Conservation (phyloP, 1,284 basidiomycete species). For the Gymnopus androsaceus region DNA sequence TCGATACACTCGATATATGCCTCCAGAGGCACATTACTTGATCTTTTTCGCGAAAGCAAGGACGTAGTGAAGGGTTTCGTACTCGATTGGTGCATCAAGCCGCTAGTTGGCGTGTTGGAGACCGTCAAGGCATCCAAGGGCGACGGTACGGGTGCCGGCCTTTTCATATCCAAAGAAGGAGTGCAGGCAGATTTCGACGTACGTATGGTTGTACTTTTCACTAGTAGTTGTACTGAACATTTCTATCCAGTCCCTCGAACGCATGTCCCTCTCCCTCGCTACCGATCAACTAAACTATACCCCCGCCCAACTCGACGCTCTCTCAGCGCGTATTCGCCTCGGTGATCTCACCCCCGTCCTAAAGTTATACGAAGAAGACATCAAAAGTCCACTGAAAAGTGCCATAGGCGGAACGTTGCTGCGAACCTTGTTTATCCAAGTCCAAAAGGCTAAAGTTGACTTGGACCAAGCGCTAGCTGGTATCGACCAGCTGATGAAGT, state of each 20-base stretch:
- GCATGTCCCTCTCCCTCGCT: constrained; percentile 89
- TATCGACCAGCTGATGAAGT: constrained; percentile 91
- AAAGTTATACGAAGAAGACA: constrained; percentile 89
- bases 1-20: constrained; percentile 47
- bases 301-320: constrained; percentile 59
- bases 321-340: constrained; percentile 69
- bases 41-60: constrained; percentile 61
- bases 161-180: constrained; percentile 77
- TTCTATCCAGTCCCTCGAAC: constrained; percentile 73
- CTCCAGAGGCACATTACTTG: constrained; percentile 51
- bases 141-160: constrained; percentile 47
- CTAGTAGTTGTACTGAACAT: background rate
- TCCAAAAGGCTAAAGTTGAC: constrained; percentile 98
- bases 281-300: constrained; percentile 75
- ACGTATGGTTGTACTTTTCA: constrained; percentile 25
- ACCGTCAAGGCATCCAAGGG: constrained; percentile 56
- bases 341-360: constrained; percentile 92
- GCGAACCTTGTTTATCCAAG: constrained; percentile 87
- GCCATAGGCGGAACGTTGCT: constrained; percentile 83
- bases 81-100: constrained; percentile 86
- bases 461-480: constrained; percentile 84
- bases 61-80: constrained; percentile 81
- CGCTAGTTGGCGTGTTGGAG: constrained; percentile 78
- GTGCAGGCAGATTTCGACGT: constrained; percentile 81
- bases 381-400: constrained; percentile 83